Conservation (phyloP, 1,284 basidiomycete genomes). For the Termitomyces sp. region DNA sequence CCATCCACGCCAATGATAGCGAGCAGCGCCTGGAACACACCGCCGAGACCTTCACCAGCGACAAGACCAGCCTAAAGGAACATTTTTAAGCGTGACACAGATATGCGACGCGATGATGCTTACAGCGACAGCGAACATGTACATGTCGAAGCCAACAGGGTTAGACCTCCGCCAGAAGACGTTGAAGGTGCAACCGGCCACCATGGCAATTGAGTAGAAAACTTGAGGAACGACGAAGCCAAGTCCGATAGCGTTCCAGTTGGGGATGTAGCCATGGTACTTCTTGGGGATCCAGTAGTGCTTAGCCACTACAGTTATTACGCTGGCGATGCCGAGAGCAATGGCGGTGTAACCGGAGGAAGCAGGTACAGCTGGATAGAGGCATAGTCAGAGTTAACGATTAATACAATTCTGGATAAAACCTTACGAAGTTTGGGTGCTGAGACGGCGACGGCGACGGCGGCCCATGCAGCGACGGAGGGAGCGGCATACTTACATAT, state of each 20-base stretch:
- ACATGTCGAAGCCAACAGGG: conserved; percentile 46
- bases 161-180: conserved; percentile 46
- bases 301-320: conserved; percentile 44
- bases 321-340: conserved; percentile 43
- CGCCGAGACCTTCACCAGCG: conserved; percentile 66
- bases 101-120: conserved; percentile 5
- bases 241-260: conserved; percentile 59
- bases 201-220: conserved; percentile 50
- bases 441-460: conserved; percentile 55
- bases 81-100: conserved; percentile 1
- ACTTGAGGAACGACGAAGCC: conserved; percentile 50
- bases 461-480: conserved; percentile 57
- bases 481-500: conserved; percentile 55
- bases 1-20: conserved; percentile 47
- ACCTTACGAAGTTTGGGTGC: conserved; percentile 37
- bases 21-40: conserved; percentile 58
- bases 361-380: conserved; percentile 39
- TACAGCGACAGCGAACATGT: conserved; percentile 56
- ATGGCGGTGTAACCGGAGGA: conserved; percentile 65
- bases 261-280: conserved; percentile 53
- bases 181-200: conserved; percentile 37
- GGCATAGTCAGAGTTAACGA: neutral
- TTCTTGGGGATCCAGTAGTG: conserved; percentile 49
- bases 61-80: conserved; percentile 45
- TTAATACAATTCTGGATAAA: neutral